Evolutionary conservation across 106 monocot genomes (phyloP).

Genomic region (Alisma plantagoaquatica): DNA sequence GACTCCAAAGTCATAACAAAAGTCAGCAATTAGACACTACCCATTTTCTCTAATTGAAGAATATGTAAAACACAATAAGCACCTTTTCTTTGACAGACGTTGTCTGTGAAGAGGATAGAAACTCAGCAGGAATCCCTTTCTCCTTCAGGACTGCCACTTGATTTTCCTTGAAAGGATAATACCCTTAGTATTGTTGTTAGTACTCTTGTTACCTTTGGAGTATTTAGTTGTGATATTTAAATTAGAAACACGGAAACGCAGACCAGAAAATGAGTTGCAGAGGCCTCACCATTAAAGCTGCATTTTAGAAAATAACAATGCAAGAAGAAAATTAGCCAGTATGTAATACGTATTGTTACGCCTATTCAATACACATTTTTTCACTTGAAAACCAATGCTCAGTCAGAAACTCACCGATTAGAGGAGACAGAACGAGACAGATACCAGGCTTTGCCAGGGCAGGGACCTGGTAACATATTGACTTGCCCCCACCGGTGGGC

Average conservation of each 20-base stretch:
- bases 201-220: too few species aligned
- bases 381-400: too few species aligned
- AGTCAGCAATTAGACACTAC: not conserved
- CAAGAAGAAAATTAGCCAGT: too few species aligned
- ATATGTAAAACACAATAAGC: not conserved
- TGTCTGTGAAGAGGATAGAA: conserved; percentile 78
- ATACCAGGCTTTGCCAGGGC: conserved; percentile 70
- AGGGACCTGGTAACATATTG: conserved; percentile 97
- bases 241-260: too few species aligned
- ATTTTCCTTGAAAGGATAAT: too few species aligned
- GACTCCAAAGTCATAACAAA: too few species aligned
- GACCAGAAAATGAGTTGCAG: too few species aligned
- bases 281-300: conserved; percentile 98
- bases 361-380: too few species aligned
- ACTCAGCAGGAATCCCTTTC: conserved; percentile 69
- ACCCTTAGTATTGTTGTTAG: too few species aligned
- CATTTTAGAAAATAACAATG: too few species aligned
- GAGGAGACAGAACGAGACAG: conserved; percentile 87
- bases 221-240: too few species aligned
- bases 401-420: conserved; percentile 57
- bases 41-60: not conserved
- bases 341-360: too few species aligned
- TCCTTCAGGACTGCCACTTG: conserved; percentile 64
- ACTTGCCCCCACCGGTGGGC: conserved; percentile 97
- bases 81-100: conserved; percentile 68